A percentile compares a stretch with the other conserved stretches of the same genome.
phyloP scores from a whole-genome alignment of 805 yeast species.

The Nematodospora valgi region DNA sequence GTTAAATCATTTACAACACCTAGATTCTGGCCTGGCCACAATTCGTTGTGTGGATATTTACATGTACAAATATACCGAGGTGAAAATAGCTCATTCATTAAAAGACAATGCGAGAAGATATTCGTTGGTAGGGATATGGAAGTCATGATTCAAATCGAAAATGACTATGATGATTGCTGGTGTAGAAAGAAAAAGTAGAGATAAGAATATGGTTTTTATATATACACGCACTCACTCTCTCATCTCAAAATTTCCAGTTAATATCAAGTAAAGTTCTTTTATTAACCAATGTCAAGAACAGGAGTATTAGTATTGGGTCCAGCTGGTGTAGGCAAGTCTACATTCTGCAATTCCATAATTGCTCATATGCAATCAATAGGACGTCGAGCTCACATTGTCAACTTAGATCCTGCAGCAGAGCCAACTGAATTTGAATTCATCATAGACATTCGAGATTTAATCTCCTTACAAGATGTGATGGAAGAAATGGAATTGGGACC shows the following conservation, averaged over 20 bases:
- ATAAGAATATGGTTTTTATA: not conserved
- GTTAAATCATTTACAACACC: conserved; percentile 85
- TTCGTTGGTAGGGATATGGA: conserved; percentile 49
- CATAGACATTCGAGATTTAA: conserved; percentile 86
- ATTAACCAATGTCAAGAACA: conserved; percentile 73
- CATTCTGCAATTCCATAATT: conserved; percentile 86
- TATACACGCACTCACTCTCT: not conserved
- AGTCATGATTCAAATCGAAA: conserved; percentile 67
- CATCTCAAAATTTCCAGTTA: not conserved
- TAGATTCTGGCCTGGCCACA: conserved; percentile 74
- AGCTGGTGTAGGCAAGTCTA: conserved; percentile 94
- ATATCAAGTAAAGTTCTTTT: too few species aligned
- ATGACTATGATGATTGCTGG: conserved; percentile 65
- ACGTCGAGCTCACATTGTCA: conserved; percentile 90
- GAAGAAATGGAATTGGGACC: conserved; percentile 93
- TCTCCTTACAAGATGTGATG: conserved; percentile 90
- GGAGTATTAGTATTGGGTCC: conserved; percentile 95
- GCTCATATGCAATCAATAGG: conserved; percentile 88
- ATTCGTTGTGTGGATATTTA: conserved; percentile 55
- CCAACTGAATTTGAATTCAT: conserved; percentile 89
- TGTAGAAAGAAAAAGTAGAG: conserved; percentile 35
- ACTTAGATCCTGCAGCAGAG: conserved; percentile 96
- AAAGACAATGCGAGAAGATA: conserved; percentile 55
- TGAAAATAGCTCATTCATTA: conserved; percentile 59
- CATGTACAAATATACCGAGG: conserved; percentile 74